A percentile compares a stretch with the other conserved stretches of the same genome.
phyloP scores from a whole-genome alignment of 2,329 filamentous ascomycete species.

The Coniochaeta sp. region DNA sequence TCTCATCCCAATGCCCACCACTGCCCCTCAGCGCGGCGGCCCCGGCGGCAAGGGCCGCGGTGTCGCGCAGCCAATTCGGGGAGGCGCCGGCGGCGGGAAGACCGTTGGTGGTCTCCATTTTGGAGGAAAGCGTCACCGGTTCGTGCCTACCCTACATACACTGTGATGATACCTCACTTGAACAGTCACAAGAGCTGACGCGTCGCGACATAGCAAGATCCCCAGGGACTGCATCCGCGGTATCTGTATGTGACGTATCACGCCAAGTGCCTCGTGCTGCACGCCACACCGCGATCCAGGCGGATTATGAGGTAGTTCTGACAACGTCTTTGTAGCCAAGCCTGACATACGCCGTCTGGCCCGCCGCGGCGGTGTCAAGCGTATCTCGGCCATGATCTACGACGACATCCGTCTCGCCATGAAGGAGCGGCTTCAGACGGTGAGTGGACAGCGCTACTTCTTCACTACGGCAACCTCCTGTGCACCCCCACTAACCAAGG shows the following conservation, averaged over 20 bases:
- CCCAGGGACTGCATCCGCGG: constrained; percentile 38
- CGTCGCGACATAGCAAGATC: constrained; percentile 36
- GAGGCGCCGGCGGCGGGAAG: constrained; percentile 7
- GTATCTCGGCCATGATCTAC: constrained; percentile 61
- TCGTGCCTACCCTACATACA: neutral
- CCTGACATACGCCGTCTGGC: constrained; percentile 58
- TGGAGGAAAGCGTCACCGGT: constrained; percentile 20
- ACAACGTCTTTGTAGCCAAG: constrained; percentile 32
- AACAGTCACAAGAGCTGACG: neutral
- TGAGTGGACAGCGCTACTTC: constrained; percentile 20
- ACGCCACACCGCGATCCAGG: no score
- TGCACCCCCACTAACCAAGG: neutral
- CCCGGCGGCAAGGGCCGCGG: constrained; percentile 14
- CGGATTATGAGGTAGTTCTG: neutral
- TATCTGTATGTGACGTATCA: constrained; percentile 34
- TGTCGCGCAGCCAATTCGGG: constrained; percentile 4
- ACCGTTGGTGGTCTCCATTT: neutral
- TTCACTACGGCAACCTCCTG: neutral
- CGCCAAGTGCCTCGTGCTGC: neutral
- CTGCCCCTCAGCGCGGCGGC: constrained; percentile 19
- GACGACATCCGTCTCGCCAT: constrained; percentile 49
- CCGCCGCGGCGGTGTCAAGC: constrained; percentile 68
- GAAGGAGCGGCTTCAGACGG: constrained; percentile 37
- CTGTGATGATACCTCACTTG: no score
- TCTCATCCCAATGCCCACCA: constrained; percentile 7